These are phyloP conservation scores for Dothistroma septosporum DNA, from an alignment of 2,329 filamentous ascomycete species.

Conservation along the genomic window DNA sequence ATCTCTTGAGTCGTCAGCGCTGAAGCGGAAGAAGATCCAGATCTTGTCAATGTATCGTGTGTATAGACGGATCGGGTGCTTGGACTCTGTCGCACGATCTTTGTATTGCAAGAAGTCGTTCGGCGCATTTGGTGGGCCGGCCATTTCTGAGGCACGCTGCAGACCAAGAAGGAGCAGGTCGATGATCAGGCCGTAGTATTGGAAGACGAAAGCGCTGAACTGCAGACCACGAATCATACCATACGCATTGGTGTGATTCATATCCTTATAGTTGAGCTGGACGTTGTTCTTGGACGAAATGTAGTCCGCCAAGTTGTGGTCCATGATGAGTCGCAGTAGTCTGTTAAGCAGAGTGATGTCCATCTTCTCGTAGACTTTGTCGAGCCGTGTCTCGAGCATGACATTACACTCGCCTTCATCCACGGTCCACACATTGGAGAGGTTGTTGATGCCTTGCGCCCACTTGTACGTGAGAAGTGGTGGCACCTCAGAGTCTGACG, in stretches of 20 bases:
- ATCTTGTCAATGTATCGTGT: conserved; percentile 97
- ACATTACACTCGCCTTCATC: conserved; percentile 95
- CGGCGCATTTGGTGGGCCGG: conserved; percentile 84
- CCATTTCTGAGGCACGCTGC: conserved; percentile 96
- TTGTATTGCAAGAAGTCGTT: conserved; percentile 98
- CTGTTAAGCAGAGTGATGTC: conserved; percentile 94
- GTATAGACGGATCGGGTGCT: conserved; percentile 95
- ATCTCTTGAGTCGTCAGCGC: conserved; percentile 88
- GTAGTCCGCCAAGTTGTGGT: conserved; percentile 97
- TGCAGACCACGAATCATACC: conserved; percentile 97
- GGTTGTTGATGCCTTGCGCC: conserved; percentile 98
- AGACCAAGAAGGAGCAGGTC: conserved; percentile 88
- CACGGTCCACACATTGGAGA: conserved; percentile 91
- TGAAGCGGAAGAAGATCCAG: conserved; percentile 95
- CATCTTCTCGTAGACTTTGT: conserved; percentile 99
- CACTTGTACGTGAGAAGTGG: conserved; percentile 95
- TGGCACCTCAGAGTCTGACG: conserved; percentile 94
- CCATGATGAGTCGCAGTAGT: conserved; percentile 91
- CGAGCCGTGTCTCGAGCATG: conserved; percentile 95
- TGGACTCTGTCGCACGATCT: conserved; percentile 84
- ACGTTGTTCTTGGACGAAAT: conserved; percentile 99
- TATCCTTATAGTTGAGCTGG: conserved; percentile 98
- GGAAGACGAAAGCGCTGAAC: conserved; percentile 98
- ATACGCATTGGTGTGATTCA: conserved; percentile 99
- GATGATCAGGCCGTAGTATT: conserved; percentile 94